These are phyloP conservation scores for Coffea canephora DNA, from an alignment of 257 asterid genomes.

Conservation along the genomic window DNA sequence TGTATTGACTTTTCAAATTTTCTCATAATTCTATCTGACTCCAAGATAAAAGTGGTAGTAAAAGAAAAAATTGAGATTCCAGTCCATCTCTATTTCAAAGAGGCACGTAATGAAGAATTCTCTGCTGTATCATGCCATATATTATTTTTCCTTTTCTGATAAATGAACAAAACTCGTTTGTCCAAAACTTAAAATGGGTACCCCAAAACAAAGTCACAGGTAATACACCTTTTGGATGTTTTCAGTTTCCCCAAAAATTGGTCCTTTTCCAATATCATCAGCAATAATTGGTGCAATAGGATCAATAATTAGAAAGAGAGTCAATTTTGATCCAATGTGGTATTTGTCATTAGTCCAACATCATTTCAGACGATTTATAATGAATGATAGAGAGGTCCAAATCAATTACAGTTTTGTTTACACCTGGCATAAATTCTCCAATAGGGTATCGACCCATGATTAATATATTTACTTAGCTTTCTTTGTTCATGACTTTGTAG, in stretches of 20 bases:
- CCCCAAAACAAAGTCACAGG: not conserved
- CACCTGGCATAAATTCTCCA: not conserved
- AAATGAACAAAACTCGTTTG: not conserved
- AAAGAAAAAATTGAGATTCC: not conserved
- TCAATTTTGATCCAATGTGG: slow-evolving; percentile 3
- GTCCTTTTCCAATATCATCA: not conserved
- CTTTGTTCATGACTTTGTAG: not conserved
- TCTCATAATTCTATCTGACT: not conserved
- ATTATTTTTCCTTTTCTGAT: not conserved
- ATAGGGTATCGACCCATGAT: not conserved
- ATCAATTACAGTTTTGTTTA: slow-evolving; percentile 6
- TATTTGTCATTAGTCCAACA: slow-evolving; percentile 10
- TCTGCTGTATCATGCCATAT: not conserved
- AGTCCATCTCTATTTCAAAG: not conserved
- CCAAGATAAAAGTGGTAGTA: not conserved
- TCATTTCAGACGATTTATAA: slow-evolving; percentile 10
- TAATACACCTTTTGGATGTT: not conserved
- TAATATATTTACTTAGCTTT: not conserved
- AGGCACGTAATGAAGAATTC: slow-evolving; percentile 1
- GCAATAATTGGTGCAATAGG: slow-evolving; percentile 11
- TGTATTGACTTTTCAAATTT: not conserved
- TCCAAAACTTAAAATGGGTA: not conserved
- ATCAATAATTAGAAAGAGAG: slow-evolving; percentile 11
- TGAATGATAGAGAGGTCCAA: slow-evolving; percentile 2
- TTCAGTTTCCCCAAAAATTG: slow-evolving; percentile 3